Evolutionary conservation across 2,329 filamentous ascomycete genomes (phyloP), one percentile per base, ranked within the genome.

Genomic region (Fusarium sp.): DNA sequence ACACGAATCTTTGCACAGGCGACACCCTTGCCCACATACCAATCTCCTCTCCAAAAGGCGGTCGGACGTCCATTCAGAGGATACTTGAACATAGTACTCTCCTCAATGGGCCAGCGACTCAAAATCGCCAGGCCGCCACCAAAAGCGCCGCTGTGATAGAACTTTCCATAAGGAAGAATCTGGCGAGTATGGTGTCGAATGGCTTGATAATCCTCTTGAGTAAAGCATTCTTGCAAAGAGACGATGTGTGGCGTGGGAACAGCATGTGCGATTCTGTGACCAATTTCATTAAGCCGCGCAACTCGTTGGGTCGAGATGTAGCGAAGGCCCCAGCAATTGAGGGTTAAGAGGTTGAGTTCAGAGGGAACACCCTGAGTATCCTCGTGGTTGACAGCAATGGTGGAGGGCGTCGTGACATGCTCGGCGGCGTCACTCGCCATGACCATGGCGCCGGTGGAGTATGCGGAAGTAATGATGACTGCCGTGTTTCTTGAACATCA

Each of bases 311-410:
- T 90, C 52, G 94, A 91, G 75, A 98, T 86, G 82, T 89, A 93
- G 76, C 97, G 95, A 66, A 98, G 89, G 52, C 96, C 96, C 95
- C 96, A 98, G 88, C 94, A 98, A 81, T 99, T 99, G 78, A 97
- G 88, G 7, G 93, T 96, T 70, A 98, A 83, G 72, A 98, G 85
- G 76, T 92, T 91, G 77, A 98, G 87, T 60, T 90, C 86, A 31
- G 82, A 82, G 20, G 86, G 88, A 70, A 76, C 78, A n/a, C 52
- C 41, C 9, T 74, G 68, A 56, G 76, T 73, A 67, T 77, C 78
- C 41, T 68, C 48, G 33, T 70, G 63, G 39, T 60, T 26, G 52
- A 57, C 46, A 48, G 42, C 52, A 47, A 67, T 66, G 20, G 66
- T 70, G 52, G 66, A 68, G 50, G 69, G 64, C 39, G 68, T 68